These are phyloP conservation scores for Talaromyces sp. DNA, from an alignment of 2,329 filamentous ascomycete species.

Conservation along the genomic window DNA sequence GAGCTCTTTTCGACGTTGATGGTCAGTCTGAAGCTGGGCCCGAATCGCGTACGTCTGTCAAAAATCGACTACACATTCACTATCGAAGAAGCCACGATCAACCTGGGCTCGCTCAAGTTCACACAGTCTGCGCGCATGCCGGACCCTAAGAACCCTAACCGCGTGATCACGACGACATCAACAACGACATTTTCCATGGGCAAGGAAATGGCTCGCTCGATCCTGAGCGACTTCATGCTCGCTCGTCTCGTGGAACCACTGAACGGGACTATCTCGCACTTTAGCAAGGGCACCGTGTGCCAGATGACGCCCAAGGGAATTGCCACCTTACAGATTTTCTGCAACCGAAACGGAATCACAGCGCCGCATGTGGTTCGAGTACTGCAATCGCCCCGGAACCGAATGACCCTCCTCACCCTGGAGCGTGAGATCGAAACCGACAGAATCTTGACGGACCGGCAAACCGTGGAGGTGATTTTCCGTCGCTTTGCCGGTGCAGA, in stretches of 20 bases:
- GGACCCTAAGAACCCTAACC: slow-evolving; percentile 88
- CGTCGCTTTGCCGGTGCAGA: slow-evolving; percentile 78
- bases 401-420: slow-evolving; percentile 81
- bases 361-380: slow-evolving; percentile 86
- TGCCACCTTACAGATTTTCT: slow-evolving; percentile 84
- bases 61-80: slow-evolving; percentile 91
- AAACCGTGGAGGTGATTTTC: slow-evolving; percentile 91
- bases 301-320: slow-evolving; percentile 94
- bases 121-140: slow-evolving; percentile 99
- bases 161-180: slow-evolving; percentile 95
- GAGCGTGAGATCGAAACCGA: slow-evolving; percentile 81
- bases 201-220: slow-evolving; percentile 93
- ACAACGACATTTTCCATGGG: slow-evolving; percentile 99
- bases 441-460: slow-evolving; percentile 79
- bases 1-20: slow-evolving; percentile 94
- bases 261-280: slow-evolving; percentile 78
- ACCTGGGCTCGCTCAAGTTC: slow-evolving; percentile 93
- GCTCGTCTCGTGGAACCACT: slow-evolving; percentile 91
- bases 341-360: slow-evolving; percentile 88
- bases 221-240: slow-evolving; percentile 90
- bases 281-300: slow-evolving; percentile 87
- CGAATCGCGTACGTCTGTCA: slow-evolving; percentile 84
- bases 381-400: slow-evolving; percentile 65
- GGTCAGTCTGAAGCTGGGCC: slow-evolving; percentile 83
- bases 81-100: slow-evolving; percentile 96